Conservation (phyloP, 2,329 filamentous ascomycete genomes). For the Camptophora hylomeconis region DNA sequence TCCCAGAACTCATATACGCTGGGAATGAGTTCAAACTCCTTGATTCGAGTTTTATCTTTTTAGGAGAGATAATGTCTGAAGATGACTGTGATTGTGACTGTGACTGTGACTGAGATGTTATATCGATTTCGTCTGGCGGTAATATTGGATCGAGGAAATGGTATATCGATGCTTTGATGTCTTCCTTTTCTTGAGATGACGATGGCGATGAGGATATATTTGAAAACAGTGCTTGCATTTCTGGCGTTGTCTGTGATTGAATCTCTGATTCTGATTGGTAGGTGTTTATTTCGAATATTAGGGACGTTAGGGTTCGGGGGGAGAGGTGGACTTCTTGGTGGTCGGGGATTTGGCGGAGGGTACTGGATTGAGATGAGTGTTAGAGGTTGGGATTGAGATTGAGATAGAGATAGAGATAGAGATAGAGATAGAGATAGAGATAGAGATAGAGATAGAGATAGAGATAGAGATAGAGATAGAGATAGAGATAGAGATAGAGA, state of each 20-base stretch:
- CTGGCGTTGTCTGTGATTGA: constrained; percentile 4
- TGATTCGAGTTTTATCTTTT: constrained; percentile 4
- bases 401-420: neutral
- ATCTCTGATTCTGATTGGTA: constrained; percentile 27
- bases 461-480: constrained; percentile 1
- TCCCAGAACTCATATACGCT: constrained; percentile 12
- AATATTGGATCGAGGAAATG: constrained; percentile 37
- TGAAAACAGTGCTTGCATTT: constrained; percentile 3
- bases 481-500: no score
- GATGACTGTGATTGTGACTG: constrained; percentile 1
- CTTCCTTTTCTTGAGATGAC: constrained; percentile 1
- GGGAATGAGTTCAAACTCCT: constrained; percentile 10
- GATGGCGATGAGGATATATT: constrained; percentile 13
- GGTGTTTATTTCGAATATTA: constrained; percentile 85
- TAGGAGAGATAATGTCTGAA: constrained; percentile 4
- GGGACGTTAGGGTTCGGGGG: constrained; percentile 65
- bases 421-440: neutral
- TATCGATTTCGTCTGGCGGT: constrained; percentile 17
- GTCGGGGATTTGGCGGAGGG: constrained; percentile 27
- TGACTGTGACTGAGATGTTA: no score
- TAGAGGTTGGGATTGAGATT: neutral
- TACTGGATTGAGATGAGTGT: constrained; percentile 5
- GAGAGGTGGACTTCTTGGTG: constrained; percentile 92
- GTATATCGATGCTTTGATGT: constrained; percentile 22
- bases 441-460: neutral